Conservation (phyloP, 176 grass and related monocot species). For the Thalia dealbata region DNA sequence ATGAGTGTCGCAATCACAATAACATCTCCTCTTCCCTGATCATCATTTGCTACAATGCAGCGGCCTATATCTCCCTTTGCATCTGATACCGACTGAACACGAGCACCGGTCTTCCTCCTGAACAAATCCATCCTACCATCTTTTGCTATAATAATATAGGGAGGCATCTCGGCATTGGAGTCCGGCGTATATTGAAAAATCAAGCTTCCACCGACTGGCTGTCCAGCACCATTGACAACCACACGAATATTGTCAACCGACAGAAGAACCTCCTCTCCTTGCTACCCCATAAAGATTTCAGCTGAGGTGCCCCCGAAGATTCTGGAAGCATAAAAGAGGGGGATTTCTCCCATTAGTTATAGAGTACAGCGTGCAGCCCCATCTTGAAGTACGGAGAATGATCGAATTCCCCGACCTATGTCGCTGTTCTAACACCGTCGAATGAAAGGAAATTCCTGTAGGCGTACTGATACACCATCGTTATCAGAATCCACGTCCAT, state of each 20-base stretch:
- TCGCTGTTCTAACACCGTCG: slow-evolving; percentile 55
- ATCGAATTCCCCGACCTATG: slow-evolving; percentile 65
- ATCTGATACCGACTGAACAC: slow-evolving; percentile 46
- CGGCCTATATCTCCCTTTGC: slow-evolving; percentile 26
- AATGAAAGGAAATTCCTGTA: slow-evolving; percentile 46
- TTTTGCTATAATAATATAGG: slow-evolving; percentile 58
- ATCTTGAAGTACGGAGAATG: slow-evolving; percentile 40
- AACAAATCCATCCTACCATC: slow-evolving; percentile 60
- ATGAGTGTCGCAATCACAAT: slow-evolving; percentile 65
- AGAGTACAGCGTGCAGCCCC: slow-evolving; percentile 57
- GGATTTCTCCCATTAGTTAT: slow-evolving; percentile 15
- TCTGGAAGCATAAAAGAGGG: slow-evolving; percentile 65
- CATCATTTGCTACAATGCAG: slow-evolving; percentile 50
- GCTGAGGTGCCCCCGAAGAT: slow-evolving; percentile 36
- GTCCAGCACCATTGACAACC: slow-evolving; percentile 36
- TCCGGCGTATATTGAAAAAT: slow-evolving; percentile 56
- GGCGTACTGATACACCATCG: slow-evolving; percentile 43
- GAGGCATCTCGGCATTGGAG: slow-evolving; percentile 48
- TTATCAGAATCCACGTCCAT: slow-evolving; percentile 24
- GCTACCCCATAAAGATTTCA: slow-evolving; percentile 52
- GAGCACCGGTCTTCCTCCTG: slow-evolving; percentile 52
- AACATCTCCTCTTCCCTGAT: slow-evolving; percentile 32
- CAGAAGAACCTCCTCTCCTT: slow-evolving; percentile 59
- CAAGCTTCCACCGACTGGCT: slow-evolving; percentile 65
- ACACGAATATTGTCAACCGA: slow-evolving; percentile 85